Base-by-base conservation (phyloP, 257 asterid species). In the Osmanthus fragrans region DNA sequence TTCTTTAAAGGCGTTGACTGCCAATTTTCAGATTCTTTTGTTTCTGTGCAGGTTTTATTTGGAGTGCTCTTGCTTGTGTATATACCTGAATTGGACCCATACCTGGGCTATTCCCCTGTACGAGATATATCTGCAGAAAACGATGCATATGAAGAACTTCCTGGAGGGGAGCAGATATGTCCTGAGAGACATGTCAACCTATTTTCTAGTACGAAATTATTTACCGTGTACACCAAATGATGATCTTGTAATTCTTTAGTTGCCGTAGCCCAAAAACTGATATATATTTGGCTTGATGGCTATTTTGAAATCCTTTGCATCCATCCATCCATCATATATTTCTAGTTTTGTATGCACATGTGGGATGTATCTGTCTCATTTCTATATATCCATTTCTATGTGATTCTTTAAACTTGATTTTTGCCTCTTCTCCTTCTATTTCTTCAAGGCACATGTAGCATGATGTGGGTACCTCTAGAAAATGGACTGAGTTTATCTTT, bases 171-270 rank as follows among this genome's bases (percentile, higher is more conserved):
- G 86, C 90, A 89, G 76, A 84, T 96, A 72, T 96, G 94, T 85
- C 98, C 99, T 8, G 99, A 96, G 95, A 93, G 97, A 85, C 92
- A 83, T 25, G 93, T 12, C 84, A 87, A 82, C 90, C 79, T 93
- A 81, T 69, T 93, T 42, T 85, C 94, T 47, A 85, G 98, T 96
- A 90, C n/a, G 98, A 90, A 71, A 70, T 76, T 60, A 33, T 56
- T 49, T 70, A 27, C 51, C 78, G 49, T 73, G 33, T 65, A n/a
- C 56, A 51, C 79, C 74, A 76, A 76, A 54, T 56, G 70, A 64
- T 77, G 84, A 23, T 60, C 73, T 54, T 29, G 36, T 73, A 15
- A 34, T 49, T 51, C 40, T 64, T 51, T 7, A 47, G 73, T 45
- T 69, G 36, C 71, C 67, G 67, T 63, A 25, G 69, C 40, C 25